A percentile compares a stretch with the other conserved stretches of the same genome.
phyloP scores from a whole-genome alignment of 2,329 filamentous ascomycete species.

The Calonectria pauciramosa region DNA sequence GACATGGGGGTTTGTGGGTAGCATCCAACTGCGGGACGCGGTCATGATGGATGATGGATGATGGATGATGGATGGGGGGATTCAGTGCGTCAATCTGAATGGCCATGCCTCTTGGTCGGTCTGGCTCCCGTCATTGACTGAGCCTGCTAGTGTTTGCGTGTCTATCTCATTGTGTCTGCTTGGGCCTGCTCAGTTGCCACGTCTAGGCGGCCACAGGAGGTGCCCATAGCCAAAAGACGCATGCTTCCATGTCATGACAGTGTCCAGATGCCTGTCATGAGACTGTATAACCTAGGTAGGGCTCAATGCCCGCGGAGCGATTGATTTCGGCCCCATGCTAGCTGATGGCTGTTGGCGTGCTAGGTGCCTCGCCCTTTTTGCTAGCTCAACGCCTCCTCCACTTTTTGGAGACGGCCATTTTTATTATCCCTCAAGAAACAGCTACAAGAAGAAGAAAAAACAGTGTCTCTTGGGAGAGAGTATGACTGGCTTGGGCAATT shows the following conservation, averaged over 20 bases:
- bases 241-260: slow-evolving; percentile 28
- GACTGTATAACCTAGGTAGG: slow-evolving; percentile 24
- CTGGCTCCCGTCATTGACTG: neutral
- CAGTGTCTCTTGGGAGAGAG: slow-evolving; percentile 22
- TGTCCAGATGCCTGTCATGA: slow-evolving; percentile 16
- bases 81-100: slow-evolving; percentile 29
- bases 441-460: slow-evolving; percentile 23
- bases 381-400: slow-evolving; percentile 40
- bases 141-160: neutral
- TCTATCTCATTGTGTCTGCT: slow-evolving; percentile 9
- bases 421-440: neutral
- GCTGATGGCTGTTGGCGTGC: slow-evolving; percentile 32
- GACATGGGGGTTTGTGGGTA: slow-evolving; percentile 37
- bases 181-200: neutral
- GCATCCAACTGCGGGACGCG: slow-evolving; percentile 36
- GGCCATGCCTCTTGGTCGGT: slow-evolving; percentile 30
- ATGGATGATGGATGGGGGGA: slow-evolving; percentile 23
- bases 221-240: slow-evolving; percentile 1
- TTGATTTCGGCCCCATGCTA: slow-evolving; percentile 29
- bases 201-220: neutral
- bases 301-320: slow-evolving; percentile 1
- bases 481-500: neutral
- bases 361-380: slow-evolving; percentile 33
- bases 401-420: slow-evolving; percentile 35
- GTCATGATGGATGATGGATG: slow-evolving; percentile 25